These are phyloP conservation scores for Aspergillus sp. DNA, from an alignment of 2,329 filamentous ascomycete genomes.

Conservation along the genomic window DNA sequence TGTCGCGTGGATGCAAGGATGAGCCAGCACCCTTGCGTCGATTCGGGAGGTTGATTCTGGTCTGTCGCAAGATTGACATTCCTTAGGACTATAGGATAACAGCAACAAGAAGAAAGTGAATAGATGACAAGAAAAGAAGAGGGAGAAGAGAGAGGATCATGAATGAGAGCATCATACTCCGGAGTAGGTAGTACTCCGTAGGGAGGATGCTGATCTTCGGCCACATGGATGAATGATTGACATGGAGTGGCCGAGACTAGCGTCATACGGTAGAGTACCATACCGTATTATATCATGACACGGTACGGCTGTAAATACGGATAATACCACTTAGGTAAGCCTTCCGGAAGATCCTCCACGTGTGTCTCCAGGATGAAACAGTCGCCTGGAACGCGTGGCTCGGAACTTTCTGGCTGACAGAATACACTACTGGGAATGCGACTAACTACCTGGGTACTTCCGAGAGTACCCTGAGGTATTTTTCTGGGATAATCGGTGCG, in stretches of 20 bases:
- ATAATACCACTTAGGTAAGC: too few species aligned
- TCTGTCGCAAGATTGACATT: background rate
- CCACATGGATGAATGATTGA: background rate
- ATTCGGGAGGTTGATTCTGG: background rate
- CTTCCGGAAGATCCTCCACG: conserved; percentile 21
- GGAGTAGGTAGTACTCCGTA: too few species aligned
- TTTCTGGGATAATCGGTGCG: too few species aligned
- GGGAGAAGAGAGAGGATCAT: background rate
- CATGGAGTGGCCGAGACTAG: background rate
- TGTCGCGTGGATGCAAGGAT: conserved; percentile 22
- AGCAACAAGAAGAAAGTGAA: background rate
- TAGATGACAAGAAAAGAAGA: background rate
- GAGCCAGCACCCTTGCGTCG: conserved; percentile 7
- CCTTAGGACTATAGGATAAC: background rate
- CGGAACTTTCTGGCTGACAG: too few species aligned
- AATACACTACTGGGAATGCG: too few species aligned
- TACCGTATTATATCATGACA: background rate
- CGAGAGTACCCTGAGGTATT: too few species aligned
- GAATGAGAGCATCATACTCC: background rate
- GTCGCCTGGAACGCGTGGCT: background rate
- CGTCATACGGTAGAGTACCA: background rate
- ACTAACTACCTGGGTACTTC: too few species aligned
- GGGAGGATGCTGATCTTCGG: background rate
- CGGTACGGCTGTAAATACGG: too few species aligned
- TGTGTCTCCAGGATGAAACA: conserved; percentile 6